Base-by-base conservation (phyloP, 73 alveolate genomes). In the Diophrys appendiculata region DNA sequence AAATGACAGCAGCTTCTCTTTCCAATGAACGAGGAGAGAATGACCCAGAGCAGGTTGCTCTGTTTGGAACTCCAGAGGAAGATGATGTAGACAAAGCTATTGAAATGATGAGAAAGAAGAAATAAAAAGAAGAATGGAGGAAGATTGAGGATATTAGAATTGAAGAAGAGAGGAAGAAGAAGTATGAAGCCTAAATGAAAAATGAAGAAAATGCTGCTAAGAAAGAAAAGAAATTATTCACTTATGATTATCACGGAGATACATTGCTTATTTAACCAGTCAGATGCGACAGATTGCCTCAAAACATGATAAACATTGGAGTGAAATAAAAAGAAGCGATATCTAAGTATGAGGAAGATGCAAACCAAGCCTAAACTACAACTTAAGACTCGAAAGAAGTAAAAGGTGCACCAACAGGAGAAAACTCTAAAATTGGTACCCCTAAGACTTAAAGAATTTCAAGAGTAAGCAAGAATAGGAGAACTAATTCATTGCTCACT, bases 101-200 rank as follows among this genome's bases (percentile, higher is more conserved):
- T 43, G 60, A 43, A 43, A 43, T 43, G 60, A 43, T 43, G 60
- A 43, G 60, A 43, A 43, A 43, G 60, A 43, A 43, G 18, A 43
- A 43, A 43, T 5, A 43, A 5, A 43, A 43, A 43, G 60, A 43
- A 18, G 60, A 43, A 43, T 43, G 60, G 60, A 5, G 60, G 18
- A 43, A 43, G 18, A 18, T 5, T 11, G 60, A 43, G 18, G 60
- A 43, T 43, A 18, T 43, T 5, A 67, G 53, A 67, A 23, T 67
- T 24, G 75, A 25, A 25, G 75, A 23, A 28, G 75, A 67, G 24
- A 67, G 75, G 54, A 18, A 25, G 75, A 67, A 67, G 53, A 31
- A 67, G 24, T 25, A 25, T 3, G 75, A 67, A 67, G 75, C 14
- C 43, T 28, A 25, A 67, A 31, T 25, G 31, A 28, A 67, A 67